These are phyloP conservation scores for Trichomonas tenax DNA, from an alignment of 208 protist genomes.

Conservation along the genomic window DNA sequence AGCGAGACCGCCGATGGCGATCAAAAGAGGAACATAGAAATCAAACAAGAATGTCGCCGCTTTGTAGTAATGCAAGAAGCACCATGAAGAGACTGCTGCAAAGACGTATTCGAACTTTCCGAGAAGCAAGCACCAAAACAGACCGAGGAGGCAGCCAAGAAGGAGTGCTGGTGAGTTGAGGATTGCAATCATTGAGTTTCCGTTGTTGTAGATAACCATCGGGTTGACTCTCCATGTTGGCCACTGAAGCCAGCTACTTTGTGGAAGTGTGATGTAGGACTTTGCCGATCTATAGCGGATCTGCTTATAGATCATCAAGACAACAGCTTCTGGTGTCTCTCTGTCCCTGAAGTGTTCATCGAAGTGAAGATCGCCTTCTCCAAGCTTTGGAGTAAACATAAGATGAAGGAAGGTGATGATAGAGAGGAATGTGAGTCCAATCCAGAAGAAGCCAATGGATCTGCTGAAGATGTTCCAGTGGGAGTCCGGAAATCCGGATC, in stretches of 20 bases:
- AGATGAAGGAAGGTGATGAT: not conserved
- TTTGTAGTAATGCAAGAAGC: not conserved
- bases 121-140: not conserved
- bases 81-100: not conserved
- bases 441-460: not conserved
- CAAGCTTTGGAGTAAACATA: not conserved
- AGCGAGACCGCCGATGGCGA: not conserved
- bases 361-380: not conserved
- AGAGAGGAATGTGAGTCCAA: not conserved
- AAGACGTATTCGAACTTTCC: not conserved
- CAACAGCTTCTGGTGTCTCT: not conserved
- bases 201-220: not conserved
- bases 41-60: not conserved
- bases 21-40: not conserved
- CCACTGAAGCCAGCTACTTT: not conserved
- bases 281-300: not conserved
- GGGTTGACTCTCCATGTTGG: not conserved
- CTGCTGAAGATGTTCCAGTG: not conserved
- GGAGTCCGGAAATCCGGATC: not conserved
- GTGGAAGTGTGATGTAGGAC: not conserved
- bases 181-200: not conserved
- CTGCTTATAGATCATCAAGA: not conserved
- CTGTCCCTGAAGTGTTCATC: not conserved
- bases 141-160: not conserved
- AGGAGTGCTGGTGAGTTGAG: not conserved